Conservation (phyloP, 2,329 filamentous ascomycete species). For the Fusarium piperis region DNA sequence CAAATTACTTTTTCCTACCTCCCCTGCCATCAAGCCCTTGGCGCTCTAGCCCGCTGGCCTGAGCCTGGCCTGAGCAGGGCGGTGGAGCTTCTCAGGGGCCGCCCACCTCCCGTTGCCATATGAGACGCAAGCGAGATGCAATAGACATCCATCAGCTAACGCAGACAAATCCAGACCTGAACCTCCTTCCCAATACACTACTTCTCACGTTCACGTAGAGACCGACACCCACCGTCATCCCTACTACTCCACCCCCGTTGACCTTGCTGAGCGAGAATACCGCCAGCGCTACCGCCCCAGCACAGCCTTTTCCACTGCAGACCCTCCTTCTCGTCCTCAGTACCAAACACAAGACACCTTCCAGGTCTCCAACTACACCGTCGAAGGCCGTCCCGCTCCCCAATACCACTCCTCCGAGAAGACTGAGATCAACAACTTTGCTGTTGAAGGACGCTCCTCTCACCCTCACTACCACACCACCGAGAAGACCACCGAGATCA, state of each 20-base stretch:
- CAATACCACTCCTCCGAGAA: conserved; percentile 35
- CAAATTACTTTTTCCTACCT: conserved; percentile 39
- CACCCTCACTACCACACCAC: conserved; percentile 8
- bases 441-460: conserved; percentile 41
- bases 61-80: conserved; percentile 37
- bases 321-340: conserved; percentile 47
- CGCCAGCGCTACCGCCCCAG: conserved; percentile 67
- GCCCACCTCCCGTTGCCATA: conserved; percentile 42
- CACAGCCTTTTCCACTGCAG: conserved; percentile 49
- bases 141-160: conserved; percentile 45
- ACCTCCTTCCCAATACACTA: conserved; percentile 61
- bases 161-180: conserved; percentile 46
- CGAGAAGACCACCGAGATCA: conserved; percentile 27
- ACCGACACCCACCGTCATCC: conserved; percentile 64
- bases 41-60: conserved; percentile 36
- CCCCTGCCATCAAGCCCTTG: conserved; percentile 31
- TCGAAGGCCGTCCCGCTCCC: conserved; percentile 35
- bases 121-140: conserved; percentile 45
- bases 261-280: conserved; percentile 73
- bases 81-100: conserved; percentile 41
- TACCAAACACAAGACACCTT: conserved; percentile 40
- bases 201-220: conserved; percentile 69
- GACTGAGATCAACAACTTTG: conserved; percentile 43
- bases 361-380: conserved; percentile 37
- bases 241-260: conserved; percentile 63